A percentile compares a stretch with the other conserved stretches of the same genome.
phyloP scores from a whole-genome alignment of 352 stramenopile species.

The Phytophthora brassicae region DNA sequence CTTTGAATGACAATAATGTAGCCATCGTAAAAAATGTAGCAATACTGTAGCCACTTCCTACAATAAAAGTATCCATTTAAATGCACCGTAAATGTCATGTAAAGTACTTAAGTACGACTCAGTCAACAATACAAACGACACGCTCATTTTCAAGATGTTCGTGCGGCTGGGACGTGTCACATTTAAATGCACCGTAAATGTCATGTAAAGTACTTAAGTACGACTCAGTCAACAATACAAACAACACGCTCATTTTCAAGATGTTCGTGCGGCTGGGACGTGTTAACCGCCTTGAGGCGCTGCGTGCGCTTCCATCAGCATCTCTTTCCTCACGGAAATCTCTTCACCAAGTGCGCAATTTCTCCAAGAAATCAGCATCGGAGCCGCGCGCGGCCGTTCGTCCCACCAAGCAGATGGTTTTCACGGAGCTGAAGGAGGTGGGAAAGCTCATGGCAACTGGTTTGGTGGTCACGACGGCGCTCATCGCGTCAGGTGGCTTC shows the following conservation, averaged over 20 bases:
- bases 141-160: conserved; percentile 13
- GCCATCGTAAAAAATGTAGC: not conserved
- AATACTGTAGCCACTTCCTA: no score
- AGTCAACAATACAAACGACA: not conserved
- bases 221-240: not conserved
- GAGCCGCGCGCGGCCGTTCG: conserved; percentile 17
- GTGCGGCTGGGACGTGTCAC: conserved; percentile 20
- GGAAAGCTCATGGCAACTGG: conserved; percentile 65
- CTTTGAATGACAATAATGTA: not conserved
- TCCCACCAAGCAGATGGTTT: conserved; percentile 48
- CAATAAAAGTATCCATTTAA: no score
- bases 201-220: not conserved
- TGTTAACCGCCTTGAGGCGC: not conserved
- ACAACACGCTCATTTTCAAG: not conserved
- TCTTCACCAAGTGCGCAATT: not conserved
- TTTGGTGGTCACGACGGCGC: conserved; percentile 37
- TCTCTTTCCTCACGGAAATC: not conserved
- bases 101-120: not conserved
- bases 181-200: not conserved
- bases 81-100: not conserved
- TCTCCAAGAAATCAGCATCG: conserved; percentile 26
- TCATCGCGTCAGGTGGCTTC: conserved; percentile 58
- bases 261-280: conserved; percentile 30
- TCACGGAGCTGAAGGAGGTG: conserved; percentile 60
- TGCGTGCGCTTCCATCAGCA: not conserved